Percentiles rank a stretch among this genome's conserved stretches.
These are phyloP conservation scores for Raffaelea albimanens DNA, from an alignment of 2,329 filamentous ascomycete species.

Conservation along the genomic window DNA sequence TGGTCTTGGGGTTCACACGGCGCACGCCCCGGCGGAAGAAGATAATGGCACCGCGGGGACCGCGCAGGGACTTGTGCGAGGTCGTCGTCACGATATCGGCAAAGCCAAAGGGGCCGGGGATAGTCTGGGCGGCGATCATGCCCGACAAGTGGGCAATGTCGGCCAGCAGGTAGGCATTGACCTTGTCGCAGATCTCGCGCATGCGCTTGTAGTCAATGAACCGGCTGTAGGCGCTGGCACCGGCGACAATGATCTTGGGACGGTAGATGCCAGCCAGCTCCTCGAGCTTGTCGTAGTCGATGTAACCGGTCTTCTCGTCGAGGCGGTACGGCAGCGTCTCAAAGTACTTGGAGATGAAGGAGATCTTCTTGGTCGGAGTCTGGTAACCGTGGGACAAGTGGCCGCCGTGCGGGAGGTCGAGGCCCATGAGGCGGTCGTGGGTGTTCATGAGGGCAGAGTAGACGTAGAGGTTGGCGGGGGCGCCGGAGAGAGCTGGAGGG, in stretches of 20 bases:
- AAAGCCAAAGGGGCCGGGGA: constrained; percentile 80
- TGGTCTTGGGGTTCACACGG: constrained; percentile 73
- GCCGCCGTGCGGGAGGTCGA: constrained; percentile 92
- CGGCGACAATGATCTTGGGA: constrained; percentile 91
- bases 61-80: constrained; percentile 93
- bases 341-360: constrained; percentile 98
- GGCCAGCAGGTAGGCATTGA: constrained; percentile 83
- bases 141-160: constrained; percentile 98
- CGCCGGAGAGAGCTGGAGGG: constrained; percentile 60
- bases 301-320: constrained; percentile 80
- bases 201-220: constrained; percentile 92
- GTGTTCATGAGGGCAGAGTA: constrained; percentile 89
- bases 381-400: constrained; percentile 97
- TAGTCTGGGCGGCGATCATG: constrained; percentile 81
- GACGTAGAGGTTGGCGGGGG: constrained; percentile 74
- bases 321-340: constrained; percentile 94
- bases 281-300: constrained; percentile 90
- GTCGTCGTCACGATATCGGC: constrained; percentile 96
- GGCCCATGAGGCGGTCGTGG: constrained; percentile 92
- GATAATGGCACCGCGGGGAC: constrained; percentile 93
- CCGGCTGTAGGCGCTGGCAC: constrained; percentile 91
- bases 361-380: constrained; percentile 88
- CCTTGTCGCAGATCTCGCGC: constrained; percentile 82
- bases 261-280: constrained; percentile 81
- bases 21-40: constrained; percentile 94